Base-by-base conservation (phyloP, 176 grass and related monocot species). In the Triticum turgidum region DNA sequence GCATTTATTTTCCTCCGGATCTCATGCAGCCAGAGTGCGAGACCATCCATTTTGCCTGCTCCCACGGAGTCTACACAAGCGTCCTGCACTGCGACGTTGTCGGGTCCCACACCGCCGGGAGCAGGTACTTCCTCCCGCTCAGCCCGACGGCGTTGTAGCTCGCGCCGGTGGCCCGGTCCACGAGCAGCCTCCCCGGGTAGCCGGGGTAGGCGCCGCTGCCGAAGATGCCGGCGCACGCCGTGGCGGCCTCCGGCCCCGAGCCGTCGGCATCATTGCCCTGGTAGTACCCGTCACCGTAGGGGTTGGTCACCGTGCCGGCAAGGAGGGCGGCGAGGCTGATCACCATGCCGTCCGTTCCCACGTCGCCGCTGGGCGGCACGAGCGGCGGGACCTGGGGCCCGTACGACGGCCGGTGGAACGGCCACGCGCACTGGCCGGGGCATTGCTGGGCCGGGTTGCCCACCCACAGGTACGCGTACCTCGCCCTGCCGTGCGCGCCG, bases 31-130 rank as follows among this genome's bases (percentile, higher is more conserved):
- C 18, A 14, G 44, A 75, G 67, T 38, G 15, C 1, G 32, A 44
- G 25, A 34, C 10, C 66, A 65, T 79, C 49, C 62, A 47, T 82
- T 49, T 15, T 9, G 45, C 39, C 51, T 18, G 17, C 64, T 15
- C 29, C 32, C 20, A 51, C 6, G 25, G 54, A 12, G 21, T 47
- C 83, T 98, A 95, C 29, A 94, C 92, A 21, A 92, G 86, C 37
- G 88, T 86, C 41, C 78, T 92, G 85, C 96, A 98, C 71, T 84
- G 85, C 81, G 85, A 90, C 14, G 88, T 92, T 33, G 45, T 76
- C 30, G 93, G 96, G 65, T 95, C 91, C 96, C 93, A 98, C 87
- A 98, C 79, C 59, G 93, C 96, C 52, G 96, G 96, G 1, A 98
- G 87, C 47, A 98, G 70, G 83, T 91, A 94, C 90, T 91, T 91